Conservation (phyloP, 257 asterid species). For the Solanum pinnatisectum region DNA sequence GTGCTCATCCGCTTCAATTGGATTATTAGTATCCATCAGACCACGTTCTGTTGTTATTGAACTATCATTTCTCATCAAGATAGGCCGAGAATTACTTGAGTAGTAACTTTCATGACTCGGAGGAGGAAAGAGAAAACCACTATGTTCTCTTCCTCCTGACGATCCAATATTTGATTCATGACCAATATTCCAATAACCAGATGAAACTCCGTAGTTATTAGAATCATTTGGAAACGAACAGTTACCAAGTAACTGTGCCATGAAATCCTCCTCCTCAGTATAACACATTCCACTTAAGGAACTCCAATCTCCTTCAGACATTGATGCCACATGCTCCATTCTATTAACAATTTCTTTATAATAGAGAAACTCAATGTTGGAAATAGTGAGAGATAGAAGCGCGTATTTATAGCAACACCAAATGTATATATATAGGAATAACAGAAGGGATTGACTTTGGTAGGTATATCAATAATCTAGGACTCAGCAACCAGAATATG, state of each 20-base stretch:
- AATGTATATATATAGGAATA: neutral
- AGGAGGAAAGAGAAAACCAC: constrained; percentile 14
- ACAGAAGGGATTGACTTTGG: neutral
- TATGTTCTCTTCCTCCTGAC: constrained; percentile 9
- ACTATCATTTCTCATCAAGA: neutral
- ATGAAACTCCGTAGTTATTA: constrained; percentile 1
- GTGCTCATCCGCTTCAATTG: constrained; percentile 12
- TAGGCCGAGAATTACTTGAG: neutral
- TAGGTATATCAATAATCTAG: neutral
- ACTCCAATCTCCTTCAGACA: constrained; percentile 65
- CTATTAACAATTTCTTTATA: neutral
- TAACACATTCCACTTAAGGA: constrained; percentile 44
- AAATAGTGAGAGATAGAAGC: neutral
- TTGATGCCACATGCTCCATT: constrained; percentile 47
- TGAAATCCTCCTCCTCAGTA: constrained; percentile 29
- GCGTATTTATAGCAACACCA: neutral
- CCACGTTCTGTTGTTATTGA: constrained; percentile 14
- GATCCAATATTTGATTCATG: constrained; percentile 9
- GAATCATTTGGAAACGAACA: constrained; percentile 20
- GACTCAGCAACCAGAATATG: neutral
- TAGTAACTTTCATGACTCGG: constrained; percentile 15
- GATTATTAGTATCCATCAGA: neutral
- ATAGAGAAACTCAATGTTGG: neutral
- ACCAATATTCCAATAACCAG: neutral
- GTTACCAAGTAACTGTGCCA: constrained; percentile 18